These are phyloP conservation scores for Penicillium vulpinum DNA, from an alignment of 2,329 filamentous ascomycete species.

Conservation along the genomic window DNA sequence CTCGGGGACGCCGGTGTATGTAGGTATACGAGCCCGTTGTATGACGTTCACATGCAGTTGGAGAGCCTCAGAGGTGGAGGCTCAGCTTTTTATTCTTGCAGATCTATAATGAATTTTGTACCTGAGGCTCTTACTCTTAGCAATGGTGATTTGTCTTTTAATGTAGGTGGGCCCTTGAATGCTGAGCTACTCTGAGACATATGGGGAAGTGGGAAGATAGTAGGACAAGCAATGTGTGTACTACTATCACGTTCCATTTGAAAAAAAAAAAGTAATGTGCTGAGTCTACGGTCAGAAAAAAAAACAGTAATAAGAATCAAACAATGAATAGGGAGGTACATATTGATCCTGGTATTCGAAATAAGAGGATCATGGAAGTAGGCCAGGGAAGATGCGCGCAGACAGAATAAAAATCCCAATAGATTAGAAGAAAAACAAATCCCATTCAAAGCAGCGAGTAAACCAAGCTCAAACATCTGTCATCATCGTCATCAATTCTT, in stretches of 20 bases:
- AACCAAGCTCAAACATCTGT: constrained; percentile 9
- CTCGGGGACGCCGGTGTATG: constrained; percentile 6
- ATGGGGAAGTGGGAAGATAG: not conserved
- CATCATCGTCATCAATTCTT: constrained; percentile 9
- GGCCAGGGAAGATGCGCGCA: not conserved
- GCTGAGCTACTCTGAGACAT: not conserved
- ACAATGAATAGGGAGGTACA: not conserved
- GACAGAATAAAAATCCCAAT: constrained; percentile 2
- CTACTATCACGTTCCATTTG: not conserved
- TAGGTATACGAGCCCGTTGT: not conserved
- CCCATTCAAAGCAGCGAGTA: constrained; percentile 7
- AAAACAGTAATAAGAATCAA: not conserved
- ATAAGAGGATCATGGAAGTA: not conserved
- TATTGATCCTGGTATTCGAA: not conserved
- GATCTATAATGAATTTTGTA: not conserved
- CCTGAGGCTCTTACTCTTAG: constrained; percentile 1
- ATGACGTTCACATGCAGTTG: not conserved
- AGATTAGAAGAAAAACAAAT: constrained; percentile 10
- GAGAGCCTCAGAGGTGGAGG: constrained; percentile 1
- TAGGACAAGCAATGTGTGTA: not conserved
- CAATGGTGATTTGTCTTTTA: not conserved
- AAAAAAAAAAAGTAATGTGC: not conserved
- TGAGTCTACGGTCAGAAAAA: not conserved
- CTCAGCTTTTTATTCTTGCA: not conserved
- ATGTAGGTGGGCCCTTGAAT: not conserved